Evolutionary conservation across 148 eudicot species (phyloP).

Genomic region (Rheum nobile): DNA sequence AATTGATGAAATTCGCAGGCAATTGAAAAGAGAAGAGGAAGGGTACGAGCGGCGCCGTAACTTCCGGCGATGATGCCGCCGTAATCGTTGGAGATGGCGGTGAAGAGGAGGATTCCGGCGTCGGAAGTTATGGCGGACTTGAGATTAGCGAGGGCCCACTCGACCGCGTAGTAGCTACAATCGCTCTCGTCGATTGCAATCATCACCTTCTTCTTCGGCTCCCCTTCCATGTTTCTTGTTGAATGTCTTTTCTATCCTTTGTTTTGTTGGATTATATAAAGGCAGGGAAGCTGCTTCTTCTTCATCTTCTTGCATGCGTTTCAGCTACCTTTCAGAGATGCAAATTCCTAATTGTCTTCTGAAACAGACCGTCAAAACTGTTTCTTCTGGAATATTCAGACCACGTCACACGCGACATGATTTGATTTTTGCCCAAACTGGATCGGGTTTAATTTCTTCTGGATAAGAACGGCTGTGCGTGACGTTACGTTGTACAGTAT

Average conservation of each 20-base stretch:
- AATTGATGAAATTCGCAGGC: neutral
- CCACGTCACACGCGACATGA: too few relatives aligned
- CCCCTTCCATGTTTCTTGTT: slow-evolving; percentile 7
- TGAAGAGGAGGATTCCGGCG: slow-evolving; percentile 32
- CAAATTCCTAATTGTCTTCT: neutral
- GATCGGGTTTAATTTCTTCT: too few relatives aligned
- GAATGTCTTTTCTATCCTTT: neutral
- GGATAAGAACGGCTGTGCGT: too few relatives aligned
- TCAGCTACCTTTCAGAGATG: neutral
- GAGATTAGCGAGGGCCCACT: slow-evolving; percentile 46
- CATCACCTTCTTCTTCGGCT: slow-evolving; percentile 30
- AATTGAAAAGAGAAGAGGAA: neutral
- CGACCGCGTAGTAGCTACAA: slow-evolving; percentile 33
- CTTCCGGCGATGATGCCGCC: slow-evolving; percentile 34
- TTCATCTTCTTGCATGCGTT: neutral
- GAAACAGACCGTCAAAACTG: neutral
- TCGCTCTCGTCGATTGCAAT: slow-evolving; percentile 57
- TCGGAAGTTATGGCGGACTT: slow-evolving; percentile 1
- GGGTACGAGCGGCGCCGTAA: slow-evolving; percentile 39
- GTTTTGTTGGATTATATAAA: neutral
- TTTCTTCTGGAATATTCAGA: too few relatives aligned
- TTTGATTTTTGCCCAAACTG: too few relatives aligned
- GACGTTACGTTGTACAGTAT: too few relatives aligned
- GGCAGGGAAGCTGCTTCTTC: neutral
- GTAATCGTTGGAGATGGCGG: slow-evolving; percentile 31